Evolutionary conservation across 306 rosid species (phyloP), one percentile per base, ranked within the genome.

Genomic region (Vigna unguiculata): DNA sequence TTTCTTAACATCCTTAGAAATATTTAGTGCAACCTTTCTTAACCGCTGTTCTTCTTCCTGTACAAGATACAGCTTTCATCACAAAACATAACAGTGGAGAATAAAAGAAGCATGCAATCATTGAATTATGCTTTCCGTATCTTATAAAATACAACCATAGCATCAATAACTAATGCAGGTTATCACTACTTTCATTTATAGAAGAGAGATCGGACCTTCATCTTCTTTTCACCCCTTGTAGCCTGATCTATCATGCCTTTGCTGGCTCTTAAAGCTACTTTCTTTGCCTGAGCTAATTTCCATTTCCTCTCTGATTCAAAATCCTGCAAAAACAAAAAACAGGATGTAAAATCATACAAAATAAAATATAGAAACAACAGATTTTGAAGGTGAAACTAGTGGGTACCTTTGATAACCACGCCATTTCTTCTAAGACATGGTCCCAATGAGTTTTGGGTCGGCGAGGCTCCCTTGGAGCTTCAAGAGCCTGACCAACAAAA

Each of bases 351-450:
- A 55, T 46, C 48, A 61, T 46, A 58, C 2, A 3, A 61, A 20
- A 32, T 12, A 43, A 71, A 57, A 36, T 47, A 10, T 3, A 53
- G 20, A 75, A 22, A 81, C 43, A 47, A 70, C 49, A 51, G 55
- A 69, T 74, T 46, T 73, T 72, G 73, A 58, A 68, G 70, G 69
- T 40, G 72, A 77, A 72, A 72, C 71, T 70, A 19, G 49, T 57
- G 40, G 28, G 53, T 80, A 95, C 98, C 97, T 95, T 95, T 48
- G 98, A 95, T 53, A 95, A 85, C 98, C 98, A 95, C 72, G 83
- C 88, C 98, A 95, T 95, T 87, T 95, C 99, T 80, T 95, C 99
- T 68, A 95, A 90, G 78, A 95, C 99, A 90, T 95, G 97, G 86
- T 95, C 99, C 99, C 99, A 95, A 76, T 95, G 99, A 66, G 96